Evolutionary conservation across 495 filamentous ascomycete species (phyloP).

Genomic region (Talaromyces trachyspermus): DNA sequence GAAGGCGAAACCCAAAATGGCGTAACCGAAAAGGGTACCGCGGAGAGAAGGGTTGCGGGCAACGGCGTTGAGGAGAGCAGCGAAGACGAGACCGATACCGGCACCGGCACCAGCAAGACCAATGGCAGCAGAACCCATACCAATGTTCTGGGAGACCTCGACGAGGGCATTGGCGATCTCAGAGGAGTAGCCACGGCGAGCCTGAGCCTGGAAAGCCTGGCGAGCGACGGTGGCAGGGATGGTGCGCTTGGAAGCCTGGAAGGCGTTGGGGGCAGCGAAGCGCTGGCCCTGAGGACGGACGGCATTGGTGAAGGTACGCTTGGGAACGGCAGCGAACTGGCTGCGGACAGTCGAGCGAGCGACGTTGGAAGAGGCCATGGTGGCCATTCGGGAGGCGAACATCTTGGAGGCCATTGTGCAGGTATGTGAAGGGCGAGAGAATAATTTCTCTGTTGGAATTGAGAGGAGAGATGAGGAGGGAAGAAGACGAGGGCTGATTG

Average conservation of each 20-base stretch:
- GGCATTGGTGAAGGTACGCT: conserved; percentile 57
- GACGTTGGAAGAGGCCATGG: conserved; percentile 56
- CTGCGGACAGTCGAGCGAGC: conserved; percentile 60
- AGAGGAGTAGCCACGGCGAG: conserved; percentile 66
- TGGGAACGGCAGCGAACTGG: conserved; percentile 52
- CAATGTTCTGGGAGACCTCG: conserved; percentile 79
- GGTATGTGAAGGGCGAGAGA: conserved; percentile 26
- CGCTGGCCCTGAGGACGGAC: conserved; percentile 23
- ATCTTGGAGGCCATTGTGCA: conserved; percentile 73
- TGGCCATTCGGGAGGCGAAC: conserved; percentile 21
- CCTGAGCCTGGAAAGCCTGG: conserved; percentile 52
- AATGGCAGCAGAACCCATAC: conserved; percentile 80
- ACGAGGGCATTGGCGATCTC: conserved; percentile 81
- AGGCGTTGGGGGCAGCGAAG: conserved; percentile 14
- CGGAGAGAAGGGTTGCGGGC: conserved; percentile 86
- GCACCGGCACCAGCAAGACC: conserved; percentile 88
- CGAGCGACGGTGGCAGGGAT: conserved; percentile 53
- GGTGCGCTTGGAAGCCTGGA: conserved; percentile 60
- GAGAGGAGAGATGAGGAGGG: conserved; percentile 28
- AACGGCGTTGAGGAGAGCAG: conserved; percentile 71
- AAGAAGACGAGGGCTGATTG: conserved; percentile 15
- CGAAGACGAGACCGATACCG: conserved; percentile 90
- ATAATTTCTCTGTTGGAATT: neutral
- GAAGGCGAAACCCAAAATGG: conserved; percentile 91
- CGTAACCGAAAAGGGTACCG: conserved; percentile 87